These are phyloP conservation scores for Brettanomyces anomalus DNA, from an alignment of 805 yeast species.

Conservation along the genomic window DNA sequence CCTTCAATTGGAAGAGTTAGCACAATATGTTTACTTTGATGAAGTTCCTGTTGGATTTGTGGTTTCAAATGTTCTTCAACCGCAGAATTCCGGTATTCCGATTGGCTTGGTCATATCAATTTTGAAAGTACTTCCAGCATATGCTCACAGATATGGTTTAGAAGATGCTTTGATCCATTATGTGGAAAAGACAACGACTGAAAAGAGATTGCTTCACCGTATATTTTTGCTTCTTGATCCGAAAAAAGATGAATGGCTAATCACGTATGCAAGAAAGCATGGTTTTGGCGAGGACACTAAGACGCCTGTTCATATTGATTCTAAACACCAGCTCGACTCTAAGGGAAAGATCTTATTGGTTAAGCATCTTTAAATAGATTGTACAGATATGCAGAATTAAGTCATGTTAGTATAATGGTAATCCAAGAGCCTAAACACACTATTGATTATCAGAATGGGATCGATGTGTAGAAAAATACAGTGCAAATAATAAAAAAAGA, in stretches of 20 bases:
- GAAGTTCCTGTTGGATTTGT: slow-evolving; percentile 79
- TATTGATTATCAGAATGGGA: no score
- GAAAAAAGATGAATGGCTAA: slow-evolving; percentile 6
- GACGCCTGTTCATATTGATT: background rate
- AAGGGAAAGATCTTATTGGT: background rate
- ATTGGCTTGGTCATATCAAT: slow-evolving; percentile 18
- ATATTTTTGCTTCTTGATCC: slow-evolving; percentile 19
- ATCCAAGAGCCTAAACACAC: no score
- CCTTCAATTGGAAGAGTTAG: slow-evolving; percentile 39
- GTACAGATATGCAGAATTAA: no score
- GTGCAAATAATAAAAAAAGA: slow-evolving; percentile 19
- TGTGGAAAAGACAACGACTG: slow-evolving; percentile 47
- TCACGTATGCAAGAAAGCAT: slow-evolving; percentile 4
- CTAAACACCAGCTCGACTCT: background rate
- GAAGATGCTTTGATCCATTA: slow-evolving; percentile 51
- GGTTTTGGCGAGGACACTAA: background rate
- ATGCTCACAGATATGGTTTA: slow-evolving; percentile 46
- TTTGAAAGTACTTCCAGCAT: slow-evolving; percentile 46
- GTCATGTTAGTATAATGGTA: no score
- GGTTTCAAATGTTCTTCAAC: slow-evolving; percentile 43
- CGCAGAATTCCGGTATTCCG: slow-evolving; percentile 30
- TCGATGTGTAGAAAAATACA: no score
- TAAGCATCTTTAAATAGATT: background rate
- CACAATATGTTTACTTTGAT: slow-evolving; percentile 49
- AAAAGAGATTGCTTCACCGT: slow-evolving; percentile 40